These are phyloP conservation scores for Schizophyllum commune DNA, from an alignment of 1,284 basidiomycete species.

Conservation along the genomic window DNA sequence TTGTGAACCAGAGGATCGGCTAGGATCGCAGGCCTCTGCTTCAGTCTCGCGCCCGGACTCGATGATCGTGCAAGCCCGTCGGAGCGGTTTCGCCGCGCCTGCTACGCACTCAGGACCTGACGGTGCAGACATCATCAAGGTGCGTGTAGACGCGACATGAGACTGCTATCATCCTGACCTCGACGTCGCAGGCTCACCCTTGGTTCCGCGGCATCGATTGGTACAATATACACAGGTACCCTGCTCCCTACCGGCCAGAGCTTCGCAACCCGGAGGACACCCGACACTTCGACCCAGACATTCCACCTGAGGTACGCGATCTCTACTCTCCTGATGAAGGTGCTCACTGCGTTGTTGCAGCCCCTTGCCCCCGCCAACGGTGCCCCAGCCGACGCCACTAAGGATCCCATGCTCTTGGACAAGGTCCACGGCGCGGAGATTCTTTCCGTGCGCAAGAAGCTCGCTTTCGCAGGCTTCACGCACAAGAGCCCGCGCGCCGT, in stretches of 20 bases:
- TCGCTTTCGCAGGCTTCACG: slow-evolving; percentile 86
- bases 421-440: slow-evolving; percentile 80
- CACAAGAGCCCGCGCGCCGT: slow-evolving; percentile 78
- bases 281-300: slow-evolving; percentile 87
- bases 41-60: slow-evolving; percentile 73
- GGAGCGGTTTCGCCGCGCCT: slow-evolving; percentile 63
- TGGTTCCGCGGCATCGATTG: slow-evolving; percentile 88
- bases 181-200: slow-evolving; percentile 56
- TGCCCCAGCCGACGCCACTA: slow-evolving; percentile 72
- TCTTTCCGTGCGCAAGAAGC: slow-evolving; percentile 83
- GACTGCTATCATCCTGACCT: slow-evolving; percentile 14
- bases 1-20: slow-evolving; percentile 90
- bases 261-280: slow-evolving; percentile 78
- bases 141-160: slow-evolving; percentile 20
- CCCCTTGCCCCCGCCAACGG: slow-evolving; percentile 87
- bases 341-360: slow-evolving; percentile 38
- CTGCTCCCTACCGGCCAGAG: slow-evolving; percentile 85
- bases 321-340: slow-evolving; percentile 16
- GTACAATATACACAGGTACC: slow-evolving; percentile 69
- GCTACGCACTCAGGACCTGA: slow-evolving; percentile 35
- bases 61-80: slow-evolving; percentile 62
- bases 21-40: slow-evolving; percentile 68
- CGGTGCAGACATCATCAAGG: slow-evolving; percentile 86
- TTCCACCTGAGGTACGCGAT: slow-evolving; percentile 74
- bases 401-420: slow-evolving; percentile 83